Evolutionary conservation across 192 early-diverging fungal genomes (phyloP).

Genomic region (Cladochytrium replicatum): DNA sequence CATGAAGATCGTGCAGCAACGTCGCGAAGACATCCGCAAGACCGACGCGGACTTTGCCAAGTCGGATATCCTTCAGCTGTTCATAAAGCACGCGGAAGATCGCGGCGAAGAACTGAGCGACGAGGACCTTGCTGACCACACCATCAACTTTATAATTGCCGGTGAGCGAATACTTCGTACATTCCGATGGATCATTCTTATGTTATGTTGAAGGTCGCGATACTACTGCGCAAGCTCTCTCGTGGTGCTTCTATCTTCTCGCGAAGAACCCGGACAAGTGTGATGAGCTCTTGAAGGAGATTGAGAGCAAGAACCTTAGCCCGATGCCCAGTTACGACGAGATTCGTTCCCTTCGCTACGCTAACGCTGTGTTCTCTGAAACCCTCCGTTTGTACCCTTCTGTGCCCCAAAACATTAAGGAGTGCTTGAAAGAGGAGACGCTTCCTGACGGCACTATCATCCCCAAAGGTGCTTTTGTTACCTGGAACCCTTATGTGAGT

Average conservation of each 20-base stretch:
- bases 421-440: conserved; percentile 41
- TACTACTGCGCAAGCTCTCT: conserved; percentile 46
- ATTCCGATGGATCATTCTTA: no score
- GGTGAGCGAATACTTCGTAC: conserved; percentile 6
- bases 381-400: conserved; percentile 54
- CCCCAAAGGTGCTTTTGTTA: conserved; percentile 36
- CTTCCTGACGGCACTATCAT: conserved; percentile 51
- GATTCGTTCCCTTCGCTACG: conserved; percentile 33
- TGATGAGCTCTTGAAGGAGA: conserved; percentile 19
- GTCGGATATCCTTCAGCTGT: conserved; percentile 22
- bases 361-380: conserved; percentile 46
- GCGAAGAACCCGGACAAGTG: conserved; percentile 22
- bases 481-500: conserved; percentile 34
- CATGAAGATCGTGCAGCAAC: conserved; percentile 8
- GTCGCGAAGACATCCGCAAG: neutral
- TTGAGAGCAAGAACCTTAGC: neutral
- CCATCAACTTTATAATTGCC: conserved; percentile 34
- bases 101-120: conserved; percentile 15
- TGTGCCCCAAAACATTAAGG: conserved; percentile 50
- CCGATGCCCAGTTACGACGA: conserved; percentile 17
- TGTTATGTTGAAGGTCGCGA: conserved; percentile 32
- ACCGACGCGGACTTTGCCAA: neutral
- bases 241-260: conserved; percentile 42
- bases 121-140: conserved; percentile 20
- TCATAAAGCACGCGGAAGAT: conserved; percentile 19